Base-by-base conservation (phyloP, 768 basidiomycete species). In the Austroboletus festivus region DNA sequence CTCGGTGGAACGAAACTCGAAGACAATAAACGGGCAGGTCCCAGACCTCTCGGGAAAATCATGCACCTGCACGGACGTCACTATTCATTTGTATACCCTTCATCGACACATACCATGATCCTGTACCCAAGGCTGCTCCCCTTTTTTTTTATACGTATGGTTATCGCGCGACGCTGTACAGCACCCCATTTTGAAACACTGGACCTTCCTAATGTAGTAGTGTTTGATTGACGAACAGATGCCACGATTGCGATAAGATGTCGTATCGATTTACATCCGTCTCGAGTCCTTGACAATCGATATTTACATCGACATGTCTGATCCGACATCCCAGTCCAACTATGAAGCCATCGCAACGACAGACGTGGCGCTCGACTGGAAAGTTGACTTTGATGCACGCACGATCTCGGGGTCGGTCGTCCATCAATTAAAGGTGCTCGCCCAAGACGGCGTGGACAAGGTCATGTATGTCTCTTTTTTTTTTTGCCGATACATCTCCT, bases 291-390 rank as follows among this genome's bases (percentile, higher is more conserved):
- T n/a, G n/a, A n/a, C n/a, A n/a, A n/a, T n/a, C n/a, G n/a, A n/a
- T n/a, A n/a, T n/a, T n/a, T n/a, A n/a, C n/a, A n/a, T n/a, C n/a
- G 26, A 28, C 31, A 37, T 53, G 49, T 48, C 63, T 21, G 86
- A 90, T 60, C 84, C 83, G 18, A 82, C 89, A 0, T 85, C 86
- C 0, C 86, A 92, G 60, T 79, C 90, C 20, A 96, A 96, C 71
- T 91, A 89, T 66, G 64, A 70, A 5, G 70, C 84, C 40, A 76
- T 93, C 54, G 65, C 72, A 3, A 83, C 87, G 1, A 74, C 79
- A 31, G 81, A 90, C 61, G 69, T 93, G 15, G 68, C 77, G 19
- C 80, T 96, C 43, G 77, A 87, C 54, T 95, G 92, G 93, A 69
- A 58, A 0, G 69, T 96, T 53, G 83, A 96, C 68, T 96, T 92